A percentile compares a stretch with the other conserved stretches of the same genome.
These are phyloP conservation scores for Calonectria pauciramosa DNA, from an alignment of 2,329 filamentous ascomycete genomes.

Conservation along the genomic window DNA sequence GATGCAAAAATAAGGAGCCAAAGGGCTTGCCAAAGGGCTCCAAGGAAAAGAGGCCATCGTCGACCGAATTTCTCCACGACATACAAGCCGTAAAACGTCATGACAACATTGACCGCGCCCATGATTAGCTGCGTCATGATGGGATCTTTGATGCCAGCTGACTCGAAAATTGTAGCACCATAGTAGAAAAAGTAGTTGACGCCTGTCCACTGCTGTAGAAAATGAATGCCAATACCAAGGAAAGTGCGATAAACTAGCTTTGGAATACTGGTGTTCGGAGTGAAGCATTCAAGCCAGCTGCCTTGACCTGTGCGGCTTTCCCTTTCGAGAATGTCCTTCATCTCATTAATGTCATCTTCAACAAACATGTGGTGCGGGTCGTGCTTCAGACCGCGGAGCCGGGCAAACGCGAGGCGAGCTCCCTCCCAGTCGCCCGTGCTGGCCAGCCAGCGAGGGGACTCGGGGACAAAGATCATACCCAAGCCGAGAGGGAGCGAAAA, in stretches of 20 bases:
- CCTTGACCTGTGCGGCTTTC: conserved; percentile 60
- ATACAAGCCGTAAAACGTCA: conserved; percentile 77
- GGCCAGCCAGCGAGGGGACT: conserved; percentile 70
- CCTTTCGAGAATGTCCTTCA: conserved; percentile 61
- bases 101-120: conserved; percentile 75
- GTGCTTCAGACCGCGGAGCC: conserved; percentile 65
- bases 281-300: conserved; percentile 73
- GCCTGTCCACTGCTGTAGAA: conserved; percentile 77
- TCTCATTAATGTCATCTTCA: conserved; percentile 67
- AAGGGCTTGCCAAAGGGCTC: conserved; percentile 75
- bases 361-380: conserved; percentile 60
- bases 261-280: conserved; percentile 62
- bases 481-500: conserved; percentile 66
- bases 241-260: conserved; percentile 75
- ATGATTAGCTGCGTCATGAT: conserved; percentile 79
- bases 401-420: conserved; percentile 64
- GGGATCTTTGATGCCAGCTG: conserved; percentile 75
- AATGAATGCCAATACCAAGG: conserved; percentile 74
- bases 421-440: conserved; percentile 61
- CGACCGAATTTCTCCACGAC: conserved; percentile 78
- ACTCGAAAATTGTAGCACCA: conserved; percentile 75
- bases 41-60: conserved; percentile 75
- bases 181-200: conserved; percentile 76
- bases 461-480: conserved; percentile 67
- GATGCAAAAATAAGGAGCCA: conserved; percentile 76